phyloP scores from a whole-genome alignment of 768 basidiomycete species.

The Rhodotorula babjevae region DNA sequence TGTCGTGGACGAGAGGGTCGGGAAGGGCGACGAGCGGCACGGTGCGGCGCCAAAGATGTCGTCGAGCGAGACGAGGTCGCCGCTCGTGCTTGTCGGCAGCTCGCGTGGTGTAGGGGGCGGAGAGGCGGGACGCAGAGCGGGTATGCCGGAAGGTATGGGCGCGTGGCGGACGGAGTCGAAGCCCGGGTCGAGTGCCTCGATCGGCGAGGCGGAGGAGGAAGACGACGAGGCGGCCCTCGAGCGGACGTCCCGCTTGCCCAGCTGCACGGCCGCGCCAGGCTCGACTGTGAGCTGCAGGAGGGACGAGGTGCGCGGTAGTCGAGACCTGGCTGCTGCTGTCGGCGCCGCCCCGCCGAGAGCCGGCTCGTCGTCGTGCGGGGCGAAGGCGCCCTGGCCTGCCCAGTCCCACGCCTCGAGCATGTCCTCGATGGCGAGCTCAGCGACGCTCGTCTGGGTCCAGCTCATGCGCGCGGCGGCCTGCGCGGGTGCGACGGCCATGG shows the following conservation, averaged over 20 bases:
- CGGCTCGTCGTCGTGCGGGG: neutral
- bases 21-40: conserved; percentile 6
- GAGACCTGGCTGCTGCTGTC: neutral
- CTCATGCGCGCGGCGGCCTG: neutral
- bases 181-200: neutral
- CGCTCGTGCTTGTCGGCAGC: neutral
- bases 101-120: neutral
- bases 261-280: neutral
- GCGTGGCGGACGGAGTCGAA: neutral
- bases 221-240: neutral
- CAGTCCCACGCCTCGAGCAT: conserved; percentile 21
- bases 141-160: neutral
- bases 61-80: conserved; percentile 5
- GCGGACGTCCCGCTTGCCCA: neutral
- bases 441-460: conserved; percentile 15
- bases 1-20: neutral
- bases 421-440: conserved; percentile 32
- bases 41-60: conserved; percentile 6
- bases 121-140: neutral
- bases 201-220: neutral
- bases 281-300: neutral
- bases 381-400: neutral
- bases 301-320: neutral
- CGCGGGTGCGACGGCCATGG: neutral
- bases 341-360: too few relatives aligned